Conservation (phyloP, 2,329 filamentous ascomycete species). For the Nannizziopsis barbatae region DNA sequence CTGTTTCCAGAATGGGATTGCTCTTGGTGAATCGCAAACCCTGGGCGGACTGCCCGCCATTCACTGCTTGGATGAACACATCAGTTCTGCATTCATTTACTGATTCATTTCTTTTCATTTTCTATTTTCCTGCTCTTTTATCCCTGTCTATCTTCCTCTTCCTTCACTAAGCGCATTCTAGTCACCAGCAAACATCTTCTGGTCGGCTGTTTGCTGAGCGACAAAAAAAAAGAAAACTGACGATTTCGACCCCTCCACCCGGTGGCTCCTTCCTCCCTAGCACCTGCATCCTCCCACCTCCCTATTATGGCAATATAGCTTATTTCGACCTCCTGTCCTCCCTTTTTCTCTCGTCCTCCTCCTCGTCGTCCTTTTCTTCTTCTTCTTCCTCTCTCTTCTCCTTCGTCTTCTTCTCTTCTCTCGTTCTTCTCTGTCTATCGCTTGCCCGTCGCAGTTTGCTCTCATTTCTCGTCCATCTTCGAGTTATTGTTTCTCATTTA, state of each 20-base stretch:
- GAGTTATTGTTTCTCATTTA: conserved; percentile 5
- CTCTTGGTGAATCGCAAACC: too few species aligned
- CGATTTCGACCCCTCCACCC: neutral
- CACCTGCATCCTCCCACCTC: neutral
- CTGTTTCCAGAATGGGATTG: too few species aligned
- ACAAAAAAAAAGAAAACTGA: conserved; percentile 2
- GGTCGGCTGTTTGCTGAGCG: conserved; percentile 2
- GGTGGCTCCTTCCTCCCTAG: too few species aligned
- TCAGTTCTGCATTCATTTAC: too few species aligned
- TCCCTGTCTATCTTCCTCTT: neutral
- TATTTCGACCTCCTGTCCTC: neutral
- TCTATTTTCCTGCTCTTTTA: conserved; percentile 1
- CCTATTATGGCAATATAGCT: neutral
- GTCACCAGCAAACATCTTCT: neutral
- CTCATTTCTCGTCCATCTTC: conserved; percentile 12
- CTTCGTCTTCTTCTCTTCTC: conserved; percentile 11
- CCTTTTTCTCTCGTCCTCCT: neutral
- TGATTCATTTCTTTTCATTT: neutral
- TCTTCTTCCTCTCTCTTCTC: conserved; percentile 3
- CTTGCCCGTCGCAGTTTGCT: conserved; percentile 15
- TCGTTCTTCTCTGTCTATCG: conserved; percentile 13
- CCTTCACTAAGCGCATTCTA: neutral
- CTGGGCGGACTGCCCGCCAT: neutral
- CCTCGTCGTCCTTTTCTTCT: neutral
- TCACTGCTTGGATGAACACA: too few species aligned